Evolutionary conservation across 1,139 yeast species (phyloP).

Genomic region (Yamadazyma diospyri): DNA sequence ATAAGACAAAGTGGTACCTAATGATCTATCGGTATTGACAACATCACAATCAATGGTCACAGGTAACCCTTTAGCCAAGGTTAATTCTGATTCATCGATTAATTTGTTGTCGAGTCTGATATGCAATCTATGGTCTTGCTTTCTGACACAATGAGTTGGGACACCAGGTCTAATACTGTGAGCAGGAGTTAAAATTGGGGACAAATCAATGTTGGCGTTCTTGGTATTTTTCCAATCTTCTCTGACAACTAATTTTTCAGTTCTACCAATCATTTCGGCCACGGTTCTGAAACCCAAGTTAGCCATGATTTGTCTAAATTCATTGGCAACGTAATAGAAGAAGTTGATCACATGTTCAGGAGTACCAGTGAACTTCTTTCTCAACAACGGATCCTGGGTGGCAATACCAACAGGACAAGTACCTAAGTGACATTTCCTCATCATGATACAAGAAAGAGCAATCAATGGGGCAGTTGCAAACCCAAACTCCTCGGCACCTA

Average conservation of each 20-base stretch:
- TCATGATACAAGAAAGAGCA: conserved; percentile 96
- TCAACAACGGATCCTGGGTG: conserved; percentile 92
- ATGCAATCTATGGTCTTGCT: conserved; percentile 92
- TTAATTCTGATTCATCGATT: conserved; percentile 91
- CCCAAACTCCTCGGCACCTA: conserved; percentile 99
- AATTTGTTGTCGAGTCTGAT: conserved; percentile 92
- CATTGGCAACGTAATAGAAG: conserved; percentile 92
- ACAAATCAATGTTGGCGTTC: conserved; percentile 85
- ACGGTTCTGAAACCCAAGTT: conserved; percentile 90
- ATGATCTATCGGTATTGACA: conserved; percentile 92
- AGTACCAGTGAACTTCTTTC: conserved; percentile 91
- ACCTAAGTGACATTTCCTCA: conserved; percentile 90
- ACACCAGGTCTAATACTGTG: conserved; percentile 98
- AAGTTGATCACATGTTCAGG: conserved; percentile 98
- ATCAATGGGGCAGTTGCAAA: conserved; percentile 96
- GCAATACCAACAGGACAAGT: conserved; percentile 99
- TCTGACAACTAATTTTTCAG: conserved; percentile 83
- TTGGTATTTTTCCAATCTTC: conserved; percentile 85
- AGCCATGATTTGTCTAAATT: conserved; percentile 91
- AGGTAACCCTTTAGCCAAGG: conserved; percentile 91
- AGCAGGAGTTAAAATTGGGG: conserved; percentile 95
- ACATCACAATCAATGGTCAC: conserved; percentile 91
- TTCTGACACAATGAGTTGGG: conserved; percentile 87
- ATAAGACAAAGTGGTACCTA: conserved; percentile 92
- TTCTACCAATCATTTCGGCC: conserved; percentile 97